A percentile compares a stretch with the other conserved stretches of the same genome.
Evolutionary conservation across 2,329 filamentous ascomycete species (phyloP).

Genomic region (Nannizzia gypsea): DNA sequence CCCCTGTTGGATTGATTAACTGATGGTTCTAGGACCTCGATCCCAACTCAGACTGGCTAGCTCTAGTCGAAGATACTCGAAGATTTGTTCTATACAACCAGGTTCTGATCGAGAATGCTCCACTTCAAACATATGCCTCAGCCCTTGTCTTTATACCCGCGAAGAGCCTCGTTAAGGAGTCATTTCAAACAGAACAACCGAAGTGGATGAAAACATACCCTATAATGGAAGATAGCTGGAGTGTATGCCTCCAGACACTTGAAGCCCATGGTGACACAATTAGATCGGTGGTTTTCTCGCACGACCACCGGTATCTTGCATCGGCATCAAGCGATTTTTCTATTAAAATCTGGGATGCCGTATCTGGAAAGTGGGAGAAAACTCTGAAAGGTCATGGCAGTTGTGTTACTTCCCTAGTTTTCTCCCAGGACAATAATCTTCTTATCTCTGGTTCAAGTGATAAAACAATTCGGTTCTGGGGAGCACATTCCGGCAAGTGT

Average conservation of each 20-base stretch:
- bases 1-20: background rate
- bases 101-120: background rate
- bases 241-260: slow-evolving; percentile 3
- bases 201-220: slow-evolving; percentile 2
- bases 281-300: background rate
- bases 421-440: background rate
- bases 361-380: background rate
- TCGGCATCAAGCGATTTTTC: background rate
- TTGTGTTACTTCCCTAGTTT: background rate
- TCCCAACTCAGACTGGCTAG: background rate
- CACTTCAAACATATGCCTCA: background rate
- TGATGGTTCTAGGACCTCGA: background rate
- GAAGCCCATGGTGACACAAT: background rate
- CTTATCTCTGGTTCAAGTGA: background rate
- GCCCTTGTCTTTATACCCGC: background rate
- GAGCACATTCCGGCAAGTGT: background rate
- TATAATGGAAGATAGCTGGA: background rate
- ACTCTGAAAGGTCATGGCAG: background rate
- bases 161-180: background rate
- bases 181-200: background rate
- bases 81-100: background rate
- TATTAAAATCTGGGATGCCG: slow-evolving; percentile 4
- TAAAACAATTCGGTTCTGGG: background rate
- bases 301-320: background rate
- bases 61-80: background rate